Evolutionary conservation across 371 early-diverging fungal species (phyloP), one percentile per base, ranked within the genome.

Genomic region (Mucor piriformis): DNA sequence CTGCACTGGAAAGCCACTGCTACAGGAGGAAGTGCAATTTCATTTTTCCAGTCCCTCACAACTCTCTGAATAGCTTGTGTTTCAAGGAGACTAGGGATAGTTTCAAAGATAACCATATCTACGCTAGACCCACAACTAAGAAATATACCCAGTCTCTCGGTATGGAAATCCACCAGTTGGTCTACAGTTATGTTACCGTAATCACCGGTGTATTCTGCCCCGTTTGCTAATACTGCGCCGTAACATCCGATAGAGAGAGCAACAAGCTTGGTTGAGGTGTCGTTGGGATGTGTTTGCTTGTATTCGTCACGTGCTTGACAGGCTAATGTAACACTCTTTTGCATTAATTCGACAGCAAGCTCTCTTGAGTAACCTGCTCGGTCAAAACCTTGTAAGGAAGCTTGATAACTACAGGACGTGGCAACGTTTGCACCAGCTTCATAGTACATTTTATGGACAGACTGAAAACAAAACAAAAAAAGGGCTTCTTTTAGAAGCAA

Each of bases 71-170:
- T 83, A 0, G 82, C 81, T 37, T 71, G 54, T 13, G 76, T 77
- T 57, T 85, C 85, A n/a, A 63, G 37, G 6, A 54, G 62, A n/a
- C 74, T 77, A 20, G 88, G 88, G 11, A 87, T 69, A 0, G 88
- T 87, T 55, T 87, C 88, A 54, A 87, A 83, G 6, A 85, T 58
- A 48, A 87, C 61, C 3, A 87, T 59, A 60, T 85, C 83, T 12
- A 74, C 54, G n/a, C 63, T 58, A 4, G 60, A 53, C 48, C 16
- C 50, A 40, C 59, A 57, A 24, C 53, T 23, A 7, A 77, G 35
- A 5, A 77, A 72, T 1, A 82, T 57, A 16, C 58, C 56, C 11
- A 85, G 24, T 8, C 82, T 57, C 3, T 69, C 63, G 20, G 54
- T 62, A 55, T 84, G 86, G 63, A 84, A 86, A 23, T 59, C 49